Evolutionary conservation across 129 eudicot species (phyloP), one percentile per base, ranked within the genome.

Genomic region (Escallonia herrerae): DNA sequence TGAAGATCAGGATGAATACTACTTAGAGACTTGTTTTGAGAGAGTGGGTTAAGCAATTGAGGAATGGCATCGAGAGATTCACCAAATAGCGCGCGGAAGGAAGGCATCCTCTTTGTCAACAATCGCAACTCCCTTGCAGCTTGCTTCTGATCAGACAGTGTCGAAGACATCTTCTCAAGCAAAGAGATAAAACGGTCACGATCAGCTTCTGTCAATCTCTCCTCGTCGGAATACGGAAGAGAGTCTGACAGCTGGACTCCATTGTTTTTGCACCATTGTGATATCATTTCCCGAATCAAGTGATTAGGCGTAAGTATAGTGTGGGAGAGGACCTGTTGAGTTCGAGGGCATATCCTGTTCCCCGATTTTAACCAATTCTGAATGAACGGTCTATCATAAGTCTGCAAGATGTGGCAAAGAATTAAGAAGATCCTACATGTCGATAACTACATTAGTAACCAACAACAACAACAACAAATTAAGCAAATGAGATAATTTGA

Each of bases 301-400:
- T 67, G 76, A 79, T 93, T 93, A 2, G 99, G 95, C 2, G 87
- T 86, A 50, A 93, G 90, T 43, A 80, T 68, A 2, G 90, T 81
- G 82, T 93, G 96, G 3, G 99, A 86, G 14, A 93, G 96, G 33
- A 93, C 99, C 79, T 93, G 95, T 58, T 93, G 90, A 2, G 96
- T 89, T 14, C 60, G 77, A 7, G 99, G 99, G 66, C 99, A 93
- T 55, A 83, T 82, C 72, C 95, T 73, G 58, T 86, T 84, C 57
- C 99, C 99, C 22, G 95, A 69, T 66, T 93, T 93, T 58, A 93
- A 65, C 96, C 96, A 93, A 80, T 84, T 93, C 64, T 83, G 95
- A 63, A 93, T 89, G 77, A 77, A 89, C 3, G 87, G 82, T 66
- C 96, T 80, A 76, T 93, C 96, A 56, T 85, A 93, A 41, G 99